Percentiles rank a stretch among this genome's conserved stretches.
Evolutionary conservation across 2,329 filamentous ascomycete species (phyloP).

Genomic region (Talaromyces piceae): DNA sequence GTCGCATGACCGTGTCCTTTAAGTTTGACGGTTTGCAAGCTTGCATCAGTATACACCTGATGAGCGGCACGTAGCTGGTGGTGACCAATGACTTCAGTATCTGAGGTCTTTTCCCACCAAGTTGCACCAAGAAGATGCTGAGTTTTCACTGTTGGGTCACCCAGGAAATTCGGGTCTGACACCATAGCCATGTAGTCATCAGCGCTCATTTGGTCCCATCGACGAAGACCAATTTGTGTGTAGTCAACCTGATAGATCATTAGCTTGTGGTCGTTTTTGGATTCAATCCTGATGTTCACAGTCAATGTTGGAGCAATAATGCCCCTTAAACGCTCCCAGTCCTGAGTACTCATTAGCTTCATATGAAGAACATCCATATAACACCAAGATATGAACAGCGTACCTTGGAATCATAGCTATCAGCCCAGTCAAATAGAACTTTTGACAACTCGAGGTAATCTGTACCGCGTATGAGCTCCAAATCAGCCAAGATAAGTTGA

Average conservation of each 20-base stretch:
- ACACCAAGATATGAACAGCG: neutral
- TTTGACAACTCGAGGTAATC: slow-evolving; percentile 29
- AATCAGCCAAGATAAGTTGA: neutral
- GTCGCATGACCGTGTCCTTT: slow-evolving; percentile 56
- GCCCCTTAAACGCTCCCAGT: slow-evolving; percentile 33
- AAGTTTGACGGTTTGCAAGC: slow-evolving; percentile 42
- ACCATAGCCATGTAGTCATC: slow-evolving; percentile 57
- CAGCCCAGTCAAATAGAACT: slow-evolving; percentile 37
- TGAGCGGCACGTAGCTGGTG: slow-evolving; percentile 57
- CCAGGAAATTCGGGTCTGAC: slow-evolving; percentile 50
- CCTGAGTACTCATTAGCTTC: slow-evolving; percentile 17
- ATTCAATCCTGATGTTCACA: slow-evolving; percentile 8
- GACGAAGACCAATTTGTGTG: slow-evolving; percentile 53
- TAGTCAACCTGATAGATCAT: slow-evolving; percentile 56
- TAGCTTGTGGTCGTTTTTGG: neutral
- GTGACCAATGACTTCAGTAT: slow-evolving; percentile 53
- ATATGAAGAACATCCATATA: neutral
- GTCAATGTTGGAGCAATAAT: slow-evolving; percentile 36
- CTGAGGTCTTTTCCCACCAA: slow-evolving; percentile 51
- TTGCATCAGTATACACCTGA: slow-evolving; percentile 52
- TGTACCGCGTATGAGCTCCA: slow-evolving; percentile 9
- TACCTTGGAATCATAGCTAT: slow-evolving; percentile 40
- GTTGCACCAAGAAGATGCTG: slow-evolving; percentile 58
- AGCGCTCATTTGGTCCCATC: slow-evolving; percentile 56
- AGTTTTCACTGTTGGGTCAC: slow-evolving; percentile 55